phyloP scores from a whole-genome alignment of 1,284 basidiomycete genomes.

The Rhodotorula sp. region DNA sequence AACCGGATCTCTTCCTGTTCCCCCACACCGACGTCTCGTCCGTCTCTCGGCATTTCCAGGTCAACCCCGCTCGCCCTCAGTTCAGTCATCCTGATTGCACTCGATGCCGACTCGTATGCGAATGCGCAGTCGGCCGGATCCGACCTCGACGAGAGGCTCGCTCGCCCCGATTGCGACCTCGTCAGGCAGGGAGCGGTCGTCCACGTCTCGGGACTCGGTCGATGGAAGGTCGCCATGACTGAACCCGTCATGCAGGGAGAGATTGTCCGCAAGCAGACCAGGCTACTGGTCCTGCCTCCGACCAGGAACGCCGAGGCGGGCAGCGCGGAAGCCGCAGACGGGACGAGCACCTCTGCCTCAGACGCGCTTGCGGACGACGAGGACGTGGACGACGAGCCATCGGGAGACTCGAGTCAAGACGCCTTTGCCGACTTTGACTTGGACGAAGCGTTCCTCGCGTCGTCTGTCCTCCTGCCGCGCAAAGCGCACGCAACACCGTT shows the following conservation, averaged over 20 bases:
- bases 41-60: slow-evolving; percentile 37
- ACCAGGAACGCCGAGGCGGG: slow-evolving; percentile 44
- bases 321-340: not conserved
- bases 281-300: slow-evolving; percentile 59
- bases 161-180: slow-evolving; percentile 25
- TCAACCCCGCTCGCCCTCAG: slow-evolving; percentile 47
- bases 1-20: slow-evolving; percentile 1
- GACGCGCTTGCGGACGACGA: slow-evolving; percentile 36
- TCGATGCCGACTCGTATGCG: slow-evolving; percentile 35
- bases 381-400: not conserved
- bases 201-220: not conserved
- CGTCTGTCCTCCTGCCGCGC: slow-evolving; percentile 50
- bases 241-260: slow-evolving; percentile 74
- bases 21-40: slow-evolving; percentile 5
- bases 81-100: slow-evolving; percentile 48
- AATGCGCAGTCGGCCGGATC: slow-evolving; percentile 9
- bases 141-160: slow-evolving; percentile 19
- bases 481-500: slow-evolving; percentile 28
- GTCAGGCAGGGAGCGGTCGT: slow-evolving; percentile 38
- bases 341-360: not conserved
- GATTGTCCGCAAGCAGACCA: slow-evolving; percentile 58
- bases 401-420: slow-evolving; percentile 12
- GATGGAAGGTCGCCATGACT: slow-evolving; percentile 50
- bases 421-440: slow-evolving; percentile 58
- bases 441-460: slow-evolving; percentile 67